Percentiles rank a stretch among this genome's conserved stretches.
These are phyloP conservation scores for Aureobasidium lini DNA, from an alignment of 2,329 filamentous ascomycete genomes.

Conservation along the genomic window DNA sequence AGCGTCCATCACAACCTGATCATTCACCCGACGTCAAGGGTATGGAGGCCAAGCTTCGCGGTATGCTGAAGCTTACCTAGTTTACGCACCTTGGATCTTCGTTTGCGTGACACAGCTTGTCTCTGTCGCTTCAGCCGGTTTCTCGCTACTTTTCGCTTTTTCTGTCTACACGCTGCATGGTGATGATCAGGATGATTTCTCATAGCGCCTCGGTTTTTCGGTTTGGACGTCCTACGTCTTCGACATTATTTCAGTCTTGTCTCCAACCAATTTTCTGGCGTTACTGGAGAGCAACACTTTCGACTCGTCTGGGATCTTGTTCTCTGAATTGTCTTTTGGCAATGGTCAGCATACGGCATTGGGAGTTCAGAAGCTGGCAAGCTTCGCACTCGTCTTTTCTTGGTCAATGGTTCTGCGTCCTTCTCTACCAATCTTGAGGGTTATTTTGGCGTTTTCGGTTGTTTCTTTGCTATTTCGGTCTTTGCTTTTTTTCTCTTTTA, in stretches of 20 bases:
- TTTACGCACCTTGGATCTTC: background rate
- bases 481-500: background rate
- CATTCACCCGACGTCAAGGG: constrained; percentile 24
- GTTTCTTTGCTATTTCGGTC: background rate
- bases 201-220: background rate
- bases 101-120: background rate
- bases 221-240: background rate
- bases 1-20: constrained; percentile 5
- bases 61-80: constrained; percentile 29
- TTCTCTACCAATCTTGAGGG: background rate
- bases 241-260: background rate
- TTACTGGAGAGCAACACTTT: background rate
- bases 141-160: background rate
- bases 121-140: too few relatives aligned
- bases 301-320: background rate
- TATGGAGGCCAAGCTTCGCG: constrained; percentile 34
- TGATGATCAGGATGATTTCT: background rate
- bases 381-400: background rate
- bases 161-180: background rate
- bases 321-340: background rate
- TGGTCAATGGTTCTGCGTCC: background rate
- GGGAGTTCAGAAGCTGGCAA: background rate
- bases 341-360: background rate
- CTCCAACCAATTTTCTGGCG: background rate
- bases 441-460: background rate